These are phyloP conservation scores for Helotiales sp. DNA, from an alignment of 2,329 filamentous ascomycete genomes.

Conservation along the genomic window DNA sequence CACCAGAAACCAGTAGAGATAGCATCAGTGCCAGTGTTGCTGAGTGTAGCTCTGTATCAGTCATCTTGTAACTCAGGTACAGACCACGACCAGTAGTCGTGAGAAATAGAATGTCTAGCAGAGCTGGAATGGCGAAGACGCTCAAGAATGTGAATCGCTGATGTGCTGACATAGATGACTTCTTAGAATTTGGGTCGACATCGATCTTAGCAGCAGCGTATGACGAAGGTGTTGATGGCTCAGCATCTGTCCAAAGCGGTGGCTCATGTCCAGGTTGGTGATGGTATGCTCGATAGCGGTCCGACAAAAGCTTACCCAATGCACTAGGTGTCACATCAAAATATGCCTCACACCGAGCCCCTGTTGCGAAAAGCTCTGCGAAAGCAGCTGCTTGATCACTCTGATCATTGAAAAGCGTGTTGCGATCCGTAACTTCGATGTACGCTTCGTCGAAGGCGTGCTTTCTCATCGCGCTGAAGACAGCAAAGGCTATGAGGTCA, in stretches of 20 bases:
- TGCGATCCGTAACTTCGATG: conserved; percentile 62
- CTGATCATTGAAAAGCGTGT: conserved; percentile 60
- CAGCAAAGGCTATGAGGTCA: conserved; percentile 56
- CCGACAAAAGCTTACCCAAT: conserved; percentile 41
- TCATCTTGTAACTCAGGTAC: conserved; percentile 17
- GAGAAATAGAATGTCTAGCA: conserved; percentile 18
- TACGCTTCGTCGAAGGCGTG: conserved; percentile 62
- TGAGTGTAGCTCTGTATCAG: conserved; percentile 6
- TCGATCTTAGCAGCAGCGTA: conserved; percentile 54
- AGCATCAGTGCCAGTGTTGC: conserved; percentile 21
- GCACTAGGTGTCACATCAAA: conserved; percentile 54
- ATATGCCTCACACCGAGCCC: conserved; percentile 62
- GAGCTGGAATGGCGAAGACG: conserved; percentile 50
- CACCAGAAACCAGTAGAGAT: conserved; percentile 18
- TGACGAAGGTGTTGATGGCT: conserved; percentile 47
- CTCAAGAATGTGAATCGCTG: conserved; percentile 46
- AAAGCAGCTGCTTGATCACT: conserved; percentile 64
- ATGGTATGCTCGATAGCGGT: conserved; percentile 41
- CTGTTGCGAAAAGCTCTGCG: conserved; percentile 61
- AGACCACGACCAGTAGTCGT: conserved; percentile 19
- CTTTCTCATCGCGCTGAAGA: conserved; percentile 57
- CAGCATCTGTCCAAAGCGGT: conserved; percentile 49
- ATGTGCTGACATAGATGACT: conserved; percentile 41
- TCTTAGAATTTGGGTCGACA: conserved; percentile 46
- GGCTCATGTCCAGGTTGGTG: conserved; percentile 48